These are phyloP conservation scores for Astrocystis sublimbata DNA, from an alignment of 495 filamentous ascomycete genomes.

Conservation along the genomic window DNA sequence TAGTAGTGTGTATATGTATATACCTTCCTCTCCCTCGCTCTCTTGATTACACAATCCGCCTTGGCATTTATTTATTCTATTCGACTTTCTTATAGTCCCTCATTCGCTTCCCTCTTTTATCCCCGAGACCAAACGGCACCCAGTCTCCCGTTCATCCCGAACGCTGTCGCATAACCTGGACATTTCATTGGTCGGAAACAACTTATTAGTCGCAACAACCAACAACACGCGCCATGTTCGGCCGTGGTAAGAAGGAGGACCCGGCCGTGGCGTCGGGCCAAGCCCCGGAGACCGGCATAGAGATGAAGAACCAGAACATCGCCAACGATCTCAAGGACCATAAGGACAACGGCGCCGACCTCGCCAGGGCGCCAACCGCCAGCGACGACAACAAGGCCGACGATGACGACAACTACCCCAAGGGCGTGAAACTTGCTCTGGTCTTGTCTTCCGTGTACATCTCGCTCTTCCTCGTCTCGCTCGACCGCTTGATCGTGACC, in stretches of 20 bases:
- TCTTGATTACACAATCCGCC: background rate
- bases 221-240: background rate
- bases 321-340: too few relatives aligned
- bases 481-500: slow-evolving; percentile 47
- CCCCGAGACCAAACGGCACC: background rate
- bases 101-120: background rate
- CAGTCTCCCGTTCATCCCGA: background rate
- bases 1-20: background rate
- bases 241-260: slow-evolving; percentile 7
- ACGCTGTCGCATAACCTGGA: background rate
- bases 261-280: slow-evolving; percentile 2
- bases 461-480: slow-evolving; percentile 39
- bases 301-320: slow-evolving; percentile 3
- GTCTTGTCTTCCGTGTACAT: slow-evolving; percentile 35
- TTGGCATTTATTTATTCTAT: background rate
- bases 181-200: background rate
- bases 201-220: background rate
- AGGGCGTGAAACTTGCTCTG: slow-evolving; percentile 29
- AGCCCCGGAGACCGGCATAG: background rate
- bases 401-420: slow-evolving; percentile 28
- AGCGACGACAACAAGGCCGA: background rate
- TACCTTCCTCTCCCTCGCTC: background rate
- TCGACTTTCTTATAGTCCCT: background rate
- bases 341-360: slow-evolving; percentile 6
- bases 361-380: slow-evolving; percentile 2